Conservation (phyloP, 768 basidiomycete species). For the Lentinula detonsa region DNA sequence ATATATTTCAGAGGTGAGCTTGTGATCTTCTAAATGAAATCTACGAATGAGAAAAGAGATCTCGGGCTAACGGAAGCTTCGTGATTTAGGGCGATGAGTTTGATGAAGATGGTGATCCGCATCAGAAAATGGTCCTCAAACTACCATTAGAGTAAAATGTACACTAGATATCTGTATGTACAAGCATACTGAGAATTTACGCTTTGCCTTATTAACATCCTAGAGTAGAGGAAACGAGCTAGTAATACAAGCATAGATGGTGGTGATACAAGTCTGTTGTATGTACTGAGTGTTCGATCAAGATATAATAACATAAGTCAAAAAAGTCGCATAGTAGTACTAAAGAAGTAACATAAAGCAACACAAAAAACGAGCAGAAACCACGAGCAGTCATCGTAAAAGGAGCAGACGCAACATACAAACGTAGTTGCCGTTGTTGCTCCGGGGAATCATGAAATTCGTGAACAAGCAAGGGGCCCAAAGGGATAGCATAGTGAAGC, state of each 20-base stretch:
- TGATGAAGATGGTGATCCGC: conserved; percentile 80
- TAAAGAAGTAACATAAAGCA: not conserved
- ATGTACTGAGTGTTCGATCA: not conserved
- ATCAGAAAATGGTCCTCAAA: conserved; percentile 73
- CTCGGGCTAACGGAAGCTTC: conserved; percentile 6
- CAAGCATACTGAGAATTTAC: not conserved
- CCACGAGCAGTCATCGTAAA: not conserved
- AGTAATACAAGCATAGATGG: conserved; percentile 3
- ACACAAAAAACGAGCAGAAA: not conserved
- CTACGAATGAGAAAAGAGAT: not conserved
- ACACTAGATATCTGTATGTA: not conserved
- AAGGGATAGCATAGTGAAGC: conserved; percentile 4
- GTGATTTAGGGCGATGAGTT: conserved; percentile 51
- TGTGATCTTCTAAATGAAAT: not conserved
- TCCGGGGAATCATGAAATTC: not conserved
- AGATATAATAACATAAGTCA: not conserved
- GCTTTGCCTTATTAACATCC: not conserved
- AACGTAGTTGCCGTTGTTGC: not conserved
- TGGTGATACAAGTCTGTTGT: conserved; percentile 5
- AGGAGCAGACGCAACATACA: not conserved
- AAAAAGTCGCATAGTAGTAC: not conserved
- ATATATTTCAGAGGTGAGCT: conserved; percentile 57
- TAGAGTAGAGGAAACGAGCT: not conserved
- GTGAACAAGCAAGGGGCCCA: conserved; percentile 5
- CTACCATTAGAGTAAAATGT: conserved; percentile 25